Conservation (phyloP, 768 basidiomycete species). For the Suillus subalutaceus region DNA sequence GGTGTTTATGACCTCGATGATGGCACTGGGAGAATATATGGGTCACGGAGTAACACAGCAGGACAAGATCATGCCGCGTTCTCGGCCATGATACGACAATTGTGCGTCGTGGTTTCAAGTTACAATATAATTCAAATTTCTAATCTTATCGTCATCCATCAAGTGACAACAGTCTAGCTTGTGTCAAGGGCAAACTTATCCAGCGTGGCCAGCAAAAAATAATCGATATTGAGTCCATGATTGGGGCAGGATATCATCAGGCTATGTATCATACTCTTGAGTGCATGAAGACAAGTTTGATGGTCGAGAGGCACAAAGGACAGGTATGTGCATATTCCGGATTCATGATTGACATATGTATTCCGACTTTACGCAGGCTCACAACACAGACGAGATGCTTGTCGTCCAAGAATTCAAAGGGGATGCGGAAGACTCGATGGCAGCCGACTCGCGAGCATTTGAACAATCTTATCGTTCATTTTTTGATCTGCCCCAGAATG, state of each 20-base stretch:
- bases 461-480: not conserved
- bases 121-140: not conserved
- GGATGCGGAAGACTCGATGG: not conserved
- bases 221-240: constrained; percentile 21
- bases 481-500: not conserved
- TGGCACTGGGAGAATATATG: constrained; percentile 35
- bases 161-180: constrained; percentile 26
- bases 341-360: not conserved
- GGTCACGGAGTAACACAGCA: constrained; percentile 5
- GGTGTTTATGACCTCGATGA: constrained; percentile 37
- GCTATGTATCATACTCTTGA: constrained; percentile 29
- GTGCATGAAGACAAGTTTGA: constrained; percentile 21
- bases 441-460: not conserved
- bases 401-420: not conserved
- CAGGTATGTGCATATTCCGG: constrained; percentile 8
- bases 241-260: constrained; percentile 24
- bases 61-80: constrained; percentile 10
- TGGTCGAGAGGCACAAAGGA: constrained; percentile 13
- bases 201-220: constrained; percentile 4
- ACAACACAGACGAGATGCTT: constrained; percentile 1
- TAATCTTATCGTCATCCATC: not conserved
- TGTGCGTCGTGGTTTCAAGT: not conserved
- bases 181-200: constrained; percentile 12
- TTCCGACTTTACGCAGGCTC: constrained; percentile 2
- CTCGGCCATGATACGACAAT: constrained; percentile 20